Base-by-base conservation (phyloP, 169 alveolate genomes). In the Plasmodium knowlesi region DNA sequence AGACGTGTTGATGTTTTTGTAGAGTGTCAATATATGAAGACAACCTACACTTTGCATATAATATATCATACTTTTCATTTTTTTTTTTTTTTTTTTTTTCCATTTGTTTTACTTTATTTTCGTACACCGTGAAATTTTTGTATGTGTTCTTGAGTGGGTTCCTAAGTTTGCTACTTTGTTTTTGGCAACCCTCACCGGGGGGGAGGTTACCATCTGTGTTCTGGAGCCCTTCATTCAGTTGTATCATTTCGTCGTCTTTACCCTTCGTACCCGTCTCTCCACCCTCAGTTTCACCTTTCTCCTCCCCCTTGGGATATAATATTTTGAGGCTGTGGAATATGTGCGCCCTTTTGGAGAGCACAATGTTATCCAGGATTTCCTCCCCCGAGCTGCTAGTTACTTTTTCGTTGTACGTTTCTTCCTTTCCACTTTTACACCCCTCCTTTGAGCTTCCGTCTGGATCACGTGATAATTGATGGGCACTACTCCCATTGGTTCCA, bases 271-370 rank as follows among this genome's bases (percentile, higher is more conserved):
- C 2, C 16, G 41, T 12, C n/a, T 67, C 39, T 67, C 16, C 37
- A 6, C n/a, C 34, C 72, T 8, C 43, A 41, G 41, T 32, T 32
- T 46, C 39, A 70, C 70, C 39, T 41, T 80, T 19, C 19, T 16
- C 41, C 10, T 80, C 61, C 37, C 30, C 32, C 32, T 50, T 80
- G 6, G 93, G 93, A 12, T 67, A 22, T 86, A 86, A 86, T 86
- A 86, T 86, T 86, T 86, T 74, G 80, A 86, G n/a, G 70, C 82
- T 86, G 28, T 86, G 93, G 71, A 74, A 76, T 25, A 86, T 86
- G n/a, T 86, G 86, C 19, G 85, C 30, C 30, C 39, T 86, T 70
- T 86, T 86, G 41, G 93, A 53, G 6, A 86, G n/a, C 9, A 46
- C 6, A 19, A 86, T 74, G 30, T 86, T 86, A 12, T 37, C 76